Conservation (phyloP, 23 red algal species). For the Gracilariopsis chorda region DNA sequence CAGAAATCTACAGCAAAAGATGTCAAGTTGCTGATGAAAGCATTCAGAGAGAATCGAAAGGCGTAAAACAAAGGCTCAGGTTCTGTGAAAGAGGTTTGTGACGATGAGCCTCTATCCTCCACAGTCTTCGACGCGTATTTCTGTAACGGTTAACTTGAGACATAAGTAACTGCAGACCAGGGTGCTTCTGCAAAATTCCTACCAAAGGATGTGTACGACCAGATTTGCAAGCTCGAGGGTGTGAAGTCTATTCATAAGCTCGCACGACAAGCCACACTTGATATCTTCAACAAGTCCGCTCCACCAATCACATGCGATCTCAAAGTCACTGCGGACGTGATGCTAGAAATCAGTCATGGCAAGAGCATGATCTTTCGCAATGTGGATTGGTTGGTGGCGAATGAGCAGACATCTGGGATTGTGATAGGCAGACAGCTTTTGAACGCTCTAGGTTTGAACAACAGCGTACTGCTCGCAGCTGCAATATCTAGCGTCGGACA, state of each 20-base stretch:
- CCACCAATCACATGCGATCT: neutral
- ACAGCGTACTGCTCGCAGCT: neutral
- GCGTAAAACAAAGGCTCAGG: neutral
- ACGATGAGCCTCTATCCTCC: neutral
- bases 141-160: neutral
- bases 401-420: neutral
- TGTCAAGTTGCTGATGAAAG: neutral
- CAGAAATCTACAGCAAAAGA: neutral
- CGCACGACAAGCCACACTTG: neutral
- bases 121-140: neutral
- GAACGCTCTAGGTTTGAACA: neutral
- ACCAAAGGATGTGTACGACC: neutral
- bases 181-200: constrained; percentile 11
- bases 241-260: neutral
- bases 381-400: neutral
- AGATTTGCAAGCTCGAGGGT: neutral
- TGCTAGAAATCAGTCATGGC: neutral
- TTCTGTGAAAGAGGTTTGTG: neutral
- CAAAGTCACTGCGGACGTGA: neutral
- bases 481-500: neutral
- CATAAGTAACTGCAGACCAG: neutral
- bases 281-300: neutral
- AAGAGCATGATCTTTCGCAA: neutral
- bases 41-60: neutral
- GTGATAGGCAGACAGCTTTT: neutral